Base-by-base conservation (phyloP, 2,329 filamentous ascomycete genomes). In the Beauveria brongniartii region DNA sequence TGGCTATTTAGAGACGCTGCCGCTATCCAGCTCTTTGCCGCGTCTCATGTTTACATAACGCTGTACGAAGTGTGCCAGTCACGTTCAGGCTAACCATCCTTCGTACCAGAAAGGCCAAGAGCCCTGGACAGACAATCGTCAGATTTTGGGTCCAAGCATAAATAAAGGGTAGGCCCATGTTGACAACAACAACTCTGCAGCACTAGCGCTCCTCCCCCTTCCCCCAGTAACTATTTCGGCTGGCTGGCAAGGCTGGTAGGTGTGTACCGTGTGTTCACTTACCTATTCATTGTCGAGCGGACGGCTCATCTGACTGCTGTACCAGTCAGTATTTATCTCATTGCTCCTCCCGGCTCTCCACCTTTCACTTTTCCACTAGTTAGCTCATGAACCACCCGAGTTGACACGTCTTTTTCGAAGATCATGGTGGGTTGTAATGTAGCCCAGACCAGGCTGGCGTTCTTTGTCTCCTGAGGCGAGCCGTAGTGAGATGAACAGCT, bases 401-500 rank as follows among this genome's bases (percentile, higher is more conserved):
- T 47, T 56, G 54, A 56, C 54, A 56, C 28, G 54, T 56, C 54
- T 47, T 26, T 47, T 48, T 43, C 22, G 43, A 20, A 43, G 46
- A 51, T 44, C 18, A 57, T 34, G 28, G 56, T 37, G 56, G 56
- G 34, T n/a, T 52, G 47, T 41, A 37, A 37, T 37, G 12, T 37
- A 37, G 12, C 44, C 44, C 18, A 40, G 30, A 26, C 55, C 30
- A 57, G 55, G 18, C 55, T 51, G 46, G 56, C 47, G 37, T 44
- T 44, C 55, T 44, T 56, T 24, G 18, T 41, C 24, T 51, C 40
- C 44, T 55, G 51, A 8, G 30, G 30, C 30, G 51, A 55, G 44
- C 51, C 59, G 59, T 61, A 44, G 34, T 22, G 44, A 50, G 51
- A 61, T 55, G 52, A 24, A 52, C 41, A 52, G 57, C 48, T 26